Percentiles rank a stretch among this genome's conserved stretches.
phyloP scores from a whole-genome alignment of 306 rosid genomes.

The Datisca glomerata region DNA sequence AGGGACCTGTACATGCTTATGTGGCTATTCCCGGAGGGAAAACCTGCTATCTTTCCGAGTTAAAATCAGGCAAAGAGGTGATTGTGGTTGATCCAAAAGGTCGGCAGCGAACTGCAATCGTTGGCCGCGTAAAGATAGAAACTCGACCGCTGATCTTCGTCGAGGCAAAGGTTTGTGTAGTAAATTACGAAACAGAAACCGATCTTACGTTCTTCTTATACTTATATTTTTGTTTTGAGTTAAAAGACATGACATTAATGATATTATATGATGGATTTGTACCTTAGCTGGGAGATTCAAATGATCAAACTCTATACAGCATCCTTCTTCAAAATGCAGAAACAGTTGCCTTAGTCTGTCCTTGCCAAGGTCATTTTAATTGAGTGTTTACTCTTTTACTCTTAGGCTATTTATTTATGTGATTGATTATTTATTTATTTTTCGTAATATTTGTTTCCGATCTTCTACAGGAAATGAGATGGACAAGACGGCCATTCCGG shows the following conservation, averaged over 20 bases:
- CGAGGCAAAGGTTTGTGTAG: conserved; percentile 68
- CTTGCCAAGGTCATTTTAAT: conserved; percentile 32
- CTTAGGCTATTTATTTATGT: neutral
- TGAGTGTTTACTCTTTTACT: neutral
- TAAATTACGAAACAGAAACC: neutral
- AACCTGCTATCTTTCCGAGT: conserved; percentile 79
- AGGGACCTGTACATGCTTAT: conserved; percentile 87
- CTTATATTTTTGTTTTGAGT: neutral
- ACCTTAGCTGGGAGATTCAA: conserved; percentile 32
- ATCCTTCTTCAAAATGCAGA: conserved; percentile 81
- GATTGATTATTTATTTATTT: conserved; percentile 2
- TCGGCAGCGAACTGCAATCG: conserved; percentile 53
- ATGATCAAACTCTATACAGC: conserved; percentile 41
- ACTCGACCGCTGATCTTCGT: conserved; percentile 70
- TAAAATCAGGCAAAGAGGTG: conserved; percentile 76
- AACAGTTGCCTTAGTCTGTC: conserved; percentile 70
- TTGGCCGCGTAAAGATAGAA: conserved; percentile 84
- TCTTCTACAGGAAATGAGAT: conserved; percentile 26
- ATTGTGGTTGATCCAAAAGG: conserved; percentile 72
- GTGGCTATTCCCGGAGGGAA: conserved; percentile 78
- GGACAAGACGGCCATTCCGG: conserved; percentile 42
- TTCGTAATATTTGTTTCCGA: conserved; percentile 5
- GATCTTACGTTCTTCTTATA: neutral
- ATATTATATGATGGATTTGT: neutral
- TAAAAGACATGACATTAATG: neutral